A percentile compares a stretch with the other conserved stretches of the same genome.
phyloP scores from a whole-genome alignment of 371 early-diverging fungal species.

The Mucor velutinosus region DNA sequence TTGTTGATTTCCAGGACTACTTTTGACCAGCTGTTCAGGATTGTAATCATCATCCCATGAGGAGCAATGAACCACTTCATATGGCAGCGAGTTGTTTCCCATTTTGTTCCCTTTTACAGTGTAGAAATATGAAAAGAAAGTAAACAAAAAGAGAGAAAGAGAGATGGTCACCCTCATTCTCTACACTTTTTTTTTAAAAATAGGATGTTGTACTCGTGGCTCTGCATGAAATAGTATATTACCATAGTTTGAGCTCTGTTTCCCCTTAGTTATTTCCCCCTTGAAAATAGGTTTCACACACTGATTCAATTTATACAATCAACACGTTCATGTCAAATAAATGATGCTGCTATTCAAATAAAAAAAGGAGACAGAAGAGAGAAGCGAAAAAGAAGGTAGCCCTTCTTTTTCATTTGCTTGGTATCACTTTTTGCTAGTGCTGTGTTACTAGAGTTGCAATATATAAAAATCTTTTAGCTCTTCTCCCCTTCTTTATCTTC shows the following conservation, averaged over 20 bases:
- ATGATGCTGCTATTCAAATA: slow-evolving; percentile 2
- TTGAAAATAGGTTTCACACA: slow-evolving; percentile 3
- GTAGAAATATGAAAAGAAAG: background rate
- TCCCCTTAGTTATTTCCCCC: background rate
- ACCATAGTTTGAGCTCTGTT: background rate
- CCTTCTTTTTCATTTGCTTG: slow-evolving; percentile 6
- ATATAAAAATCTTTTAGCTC: background rate
- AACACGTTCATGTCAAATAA: background rate
- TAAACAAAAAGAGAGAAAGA: slow-evolving; percentile 7
- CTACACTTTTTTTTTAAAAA: background rate
- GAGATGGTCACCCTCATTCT: background rate
- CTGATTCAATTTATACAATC: background rate
- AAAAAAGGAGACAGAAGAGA: background rate
- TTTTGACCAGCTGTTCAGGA: slow-evolving; percentile 42
- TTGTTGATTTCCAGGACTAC: slow-evolving; percentile 36
- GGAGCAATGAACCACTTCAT: slow-evolving; percentile 33
- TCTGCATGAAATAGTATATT: slow-evolving; percentile 10
- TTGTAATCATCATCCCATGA: slow-evolving; percentile 48
- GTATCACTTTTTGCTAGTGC: background rate
- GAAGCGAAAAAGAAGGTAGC: background rate
- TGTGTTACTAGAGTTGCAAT: background rate
- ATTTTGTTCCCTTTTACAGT: background rate
- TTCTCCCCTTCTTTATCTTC: background rate
- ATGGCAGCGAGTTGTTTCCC: slow-evolving; percentile 16
- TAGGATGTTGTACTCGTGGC: slow-evolving; percentile 11